Conservation (phyloP, 306 rosid genomes). For the Luffa acutangula region DNA sequence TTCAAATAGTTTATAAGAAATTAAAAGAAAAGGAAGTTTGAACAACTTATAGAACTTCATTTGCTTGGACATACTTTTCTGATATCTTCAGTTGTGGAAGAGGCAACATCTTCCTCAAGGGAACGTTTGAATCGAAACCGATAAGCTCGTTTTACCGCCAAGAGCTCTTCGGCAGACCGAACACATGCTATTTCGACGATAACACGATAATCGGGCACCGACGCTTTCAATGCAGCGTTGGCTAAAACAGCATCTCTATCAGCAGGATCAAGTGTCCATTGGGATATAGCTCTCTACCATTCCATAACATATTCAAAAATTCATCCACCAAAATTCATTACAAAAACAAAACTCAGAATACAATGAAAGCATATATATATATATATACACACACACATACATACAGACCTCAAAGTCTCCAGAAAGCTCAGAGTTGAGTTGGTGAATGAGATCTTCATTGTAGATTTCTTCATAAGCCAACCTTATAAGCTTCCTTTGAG, state of each 20-base stretch:
- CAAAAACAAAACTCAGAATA: neutral
- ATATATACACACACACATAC: neutral
- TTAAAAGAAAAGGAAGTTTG: neutral
- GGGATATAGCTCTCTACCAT: constrained; percentile 28
- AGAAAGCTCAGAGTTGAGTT: constrained; percentile 40
- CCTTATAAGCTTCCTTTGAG: constrained; percentile 36
- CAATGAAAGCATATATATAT: neutral
- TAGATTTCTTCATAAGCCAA: constrained; percentile 34
- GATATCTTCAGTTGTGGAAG: constrained; percentile 21
- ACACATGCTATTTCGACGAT: constrained; percentile 37
- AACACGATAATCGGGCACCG: constrained; percentile 20
- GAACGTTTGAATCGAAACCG: constrained; percentile 28
- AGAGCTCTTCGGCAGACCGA: constrained; percentile 30
- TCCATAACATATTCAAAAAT: neutral
- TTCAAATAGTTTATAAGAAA: neutral
- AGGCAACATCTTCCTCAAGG: constrained; percentile 48
- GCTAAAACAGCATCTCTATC: constrained; percentile 35
- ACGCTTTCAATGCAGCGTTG: constrained; percentile 20
- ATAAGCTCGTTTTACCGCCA: constrained; percentile 33
- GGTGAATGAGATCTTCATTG: constrained; percentile 41
- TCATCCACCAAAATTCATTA: neutral
- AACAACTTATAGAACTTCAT: neutral
- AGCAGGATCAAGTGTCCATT: constrained; percentile 48
- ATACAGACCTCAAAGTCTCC: constrained; percentile 37
- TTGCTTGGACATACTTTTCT: constrained; percentile 23